Conservation (phyloP, 768 basidiomycete genomes). For the Kwoniella botswanensis region DNA sequence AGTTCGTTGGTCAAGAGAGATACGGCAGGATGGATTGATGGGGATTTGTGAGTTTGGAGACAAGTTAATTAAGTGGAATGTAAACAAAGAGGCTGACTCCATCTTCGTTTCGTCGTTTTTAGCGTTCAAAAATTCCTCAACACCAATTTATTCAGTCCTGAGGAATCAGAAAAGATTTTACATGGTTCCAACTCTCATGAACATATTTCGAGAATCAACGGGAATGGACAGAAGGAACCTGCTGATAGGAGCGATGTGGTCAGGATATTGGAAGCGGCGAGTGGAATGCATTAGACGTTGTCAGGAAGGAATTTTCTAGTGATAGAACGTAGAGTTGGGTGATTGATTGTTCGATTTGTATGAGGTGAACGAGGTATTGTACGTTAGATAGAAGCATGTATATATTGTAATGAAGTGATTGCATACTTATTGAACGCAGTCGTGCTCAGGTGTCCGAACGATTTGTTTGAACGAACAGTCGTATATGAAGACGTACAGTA, state of each 20-base stretch:
- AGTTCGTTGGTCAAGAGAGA: constrained; percentile 41
- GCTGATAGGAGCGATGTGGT: constrained; percentile 41
- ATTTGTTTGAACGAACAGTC: too few relatives aligned
- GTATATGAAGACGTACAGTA: too few relatives aligned
- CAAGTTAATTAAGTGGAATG: not conserved
- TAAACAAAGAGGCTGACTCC: not conserved
- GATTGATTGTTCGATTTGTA: too few relatives aligned
- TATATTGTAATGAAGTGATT: too few relatives aligned
- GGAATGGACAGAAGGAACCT: constrained; percentile 20
- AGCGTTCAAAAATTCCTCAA: constrained; percentile 54
- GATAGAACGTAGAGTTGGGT: too few relatives aligned
- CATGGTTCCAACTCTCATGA: constrained; percentile 38
- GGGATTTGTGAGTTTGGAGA: constrained; percentile 51
- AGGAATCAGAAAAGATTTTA: constrained; percentile 39
- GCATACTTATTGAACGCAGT: too few relatives aligned
- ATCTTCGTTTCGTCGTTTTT: not conserved
- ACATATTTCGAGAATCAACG: constrained; percentile 21
- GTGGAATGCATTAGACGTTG: constrained; percentile 36
- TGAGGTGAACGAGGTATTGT: too few relatives aligned
- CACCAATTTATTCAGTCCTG: constrained; percentile 21
- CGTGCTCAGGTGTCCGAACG: too few relatives aligned
- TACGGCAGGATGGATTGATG: constrained; percentile 55
- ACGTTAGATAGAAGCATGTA: too few relatives aligned
- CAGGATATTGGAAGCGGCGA: constrained; percentile 45
- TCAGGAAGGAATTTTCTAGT: too few relatives aligned